phyloP scores from a whole-genome alignment of 495 filamentous ascomycete species.

The Aspergillus olivimuriae region DNA sequence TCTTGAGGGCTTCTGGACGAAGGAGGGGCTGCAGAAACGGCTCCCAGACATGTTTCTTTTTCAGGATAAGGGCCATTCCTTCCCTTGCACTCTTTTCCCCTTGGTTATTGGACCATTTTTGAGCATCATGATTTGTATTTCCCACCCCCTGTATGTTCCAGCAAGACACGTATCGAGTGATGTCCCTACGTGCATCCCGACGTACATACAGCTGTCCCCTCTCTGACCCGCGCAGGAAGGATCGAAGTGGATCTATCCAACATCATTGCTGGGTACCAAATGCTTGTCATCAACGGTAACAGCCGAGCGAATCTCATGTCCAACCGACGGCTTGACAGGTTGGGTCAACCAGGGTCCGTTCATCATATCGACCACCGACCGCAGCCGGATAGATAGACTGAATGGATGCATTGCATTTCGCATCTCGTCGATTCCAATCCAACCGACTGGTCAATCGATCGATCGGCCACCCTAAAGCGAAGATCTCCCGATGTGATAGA shows the following conservation, averaged over 20 bases:
- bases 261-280: slow-evolving; percentile 8
- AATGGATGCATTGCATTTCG: slow-evolving; percentile 1
- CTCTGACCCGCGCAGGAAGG: too few species aligned
- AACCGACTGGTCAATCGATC: slow-evolving; percentile 15
- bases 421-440: slow-evolving; percentile 1
- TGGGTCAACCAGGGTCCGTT: slow-evolving; percentile 13
- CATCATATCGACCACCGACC: too few species aligned
- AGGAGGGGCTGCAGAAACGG: too few species aligned
- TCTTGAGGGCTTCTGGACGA: too few species aligned
- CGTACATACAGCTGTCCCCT: neutral
- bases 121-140: too few species aligned
- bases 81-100: neutral
- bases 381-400: slow-evolving; percentile 15
- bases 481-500: slow-evolving; percentile 20
- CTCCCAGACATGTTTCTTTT: too few species aligned
- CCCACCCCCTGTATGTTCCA: slow-evolving; percentile 2
- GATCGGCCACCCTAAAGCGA: slow-evolving; percentile 17
- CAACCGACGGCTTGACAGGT: slow-evolving; percentile 16
- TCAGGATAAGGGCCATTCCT: too few species aligned
- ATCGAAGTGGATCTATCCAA: neutral
- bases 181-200: neutral
- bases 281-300: slow-evolving; percentile 22
- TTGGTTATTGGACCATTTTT: slow-evolving; percentile 5
- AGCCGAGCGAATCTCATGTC: slow-evolving; percentile 17
- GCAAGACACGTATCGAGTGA: slow-evolving; percentile 10